These are phyloP conservation scores for Metschnikowia matae DNA, from an alignment of 805 yeast genomes.

Conservation along the genomic window DNA sequence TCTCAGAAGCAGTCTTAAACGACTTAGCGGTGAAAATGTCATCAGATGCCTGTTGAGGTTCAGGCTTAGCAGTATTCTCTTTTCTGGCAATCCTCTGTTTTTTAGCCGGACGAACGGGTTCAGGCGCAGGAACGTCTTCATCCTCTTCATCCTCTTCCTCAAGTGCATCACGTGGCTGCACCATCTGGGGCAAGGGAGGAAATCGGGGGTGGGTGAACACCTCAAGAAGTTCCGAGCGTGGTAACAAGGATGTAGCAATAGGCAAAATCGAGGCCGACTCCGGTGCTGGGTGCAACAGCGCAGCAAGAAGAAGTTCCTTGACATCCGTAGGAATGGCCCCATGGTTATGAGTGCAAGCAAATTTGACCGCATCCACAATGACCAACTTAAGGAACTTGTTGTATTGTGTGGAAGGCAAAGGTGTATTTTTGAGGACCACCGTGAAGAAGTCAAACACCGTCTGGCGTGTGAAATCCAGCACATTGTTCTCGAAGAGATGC, in stretches of 20 bases:
- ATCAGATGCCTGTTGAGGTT: background rate
- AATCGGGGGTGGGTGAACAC: constrained; percentile 71
- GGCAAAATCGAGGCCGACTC: constrained; percentile 68
- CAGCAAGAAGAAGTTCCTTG: constrained; percentile 38
- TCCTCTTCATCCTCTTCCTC: constrained; percentile 9
- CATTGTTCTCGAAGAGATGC: constrained; percentile 45
- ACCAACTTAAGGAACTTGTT: constrained; percentile 46
- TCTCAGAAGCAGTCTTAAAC: background rate
- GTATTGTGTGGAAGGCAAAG: constrained; percentile 60
- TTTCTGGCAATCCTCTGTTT: background rate
- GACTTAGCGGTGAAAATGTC: constrained; percentile 7
- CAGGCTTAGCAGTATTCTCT: background rate
- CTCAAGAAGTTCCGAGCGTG: constrained; percentile 49
- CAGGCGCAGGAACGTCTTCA: background rate
- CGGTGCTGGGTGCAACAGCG: constrained; percentile 67
- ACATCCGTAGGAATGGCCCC: constrained; percentile 31
- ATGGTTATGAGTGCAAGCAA: constrained; percentile 22
- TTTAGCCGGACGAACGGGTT: background rate
- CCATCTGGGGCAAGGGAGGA: constrained; percentile 41
- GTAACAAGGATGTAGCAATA: constrained; percentile 53
- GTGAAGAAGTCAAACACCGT: constrained; percentile 46
- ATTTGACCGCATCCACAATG: constrained; percentile 32
- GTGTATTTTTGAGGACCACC: constrained; percentile 43
- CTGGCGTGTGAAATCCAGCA: constrained; percentile 34
- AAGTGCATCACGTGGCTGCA: background rate